Evolutionary conservation across 768 basidiomycete genomes (phyloP).

Genomic region (Pisolithus marmoratus): DNA sequence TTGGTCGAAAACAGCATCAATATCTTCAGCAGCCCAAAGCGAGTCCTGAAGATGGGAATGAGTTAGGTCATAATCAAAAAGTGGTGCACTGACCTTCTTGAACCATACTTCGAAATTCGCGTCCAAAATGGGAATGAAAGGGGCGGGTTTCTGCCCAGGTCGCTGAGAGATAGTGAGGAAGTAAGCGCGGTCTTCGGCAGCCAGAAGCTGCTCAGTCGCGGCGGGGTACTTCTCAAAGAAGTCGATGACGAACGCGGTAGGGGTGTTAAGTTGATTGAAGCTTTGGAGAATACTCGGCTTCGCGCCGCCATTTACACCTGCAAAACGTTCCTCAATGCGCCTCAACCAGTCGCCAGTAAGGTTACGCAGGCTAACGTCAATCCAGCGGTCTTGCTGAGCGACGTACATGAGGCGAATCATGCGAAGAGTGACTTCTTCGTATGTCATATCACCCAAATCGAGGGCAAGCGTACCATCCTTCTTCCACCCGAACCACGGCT

Average conservation of each 20-base stretch:
- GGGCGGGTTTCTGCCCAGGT: slow-evolving; percentile 96
- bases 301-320: slow-evolving; percentile 74
- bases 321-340: slow-evolving; percentile 92
- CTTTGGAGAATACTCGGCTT: slow-evolving; percentile 85
- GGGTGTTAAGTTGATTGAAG: slow-evolving; percentile 80
- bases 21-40: slow-evolving; percentile 96
- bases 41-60: slow-evolving; percentile 60
- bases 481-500: slow-evolving; percentile 98
- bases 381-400: slow-evolving; percentile 85
- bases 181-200: slow-evolving; percentile 89
- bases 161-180: slow-evolving; percentile 96
- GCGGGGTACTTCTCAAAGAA: slow-evolving; percentile 86
- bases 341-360: slow-evolving; percentile 96
- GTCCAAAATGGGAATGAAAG: slow-evolving; percentile 96
- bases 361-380: slow-evolving; percentile 87
- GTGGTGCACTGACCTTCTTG: slow-evolving; percentile 71
- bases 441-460: slow-evolving; percentile 95
- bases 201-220: slow-evolving; percentile 80
- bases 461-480: slow-evolving; percentile 80
- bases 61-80: slow-evolving; percentile 1
- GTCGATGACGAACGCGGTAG: slow-evolving; percentile 62
- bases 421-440: slow-evolving; percentile 89
- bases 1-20: slow-evolving; percentile 98
- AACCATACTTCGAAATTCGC: slow-evolving; percentile 97
- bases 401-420: slow-evolving; percentile 96